Evolutionary conservation across 441 rosid species (phyloP), one percentile per base, ranked within the genome.

Genomic region (Euphorbia celastroides): DNA sequence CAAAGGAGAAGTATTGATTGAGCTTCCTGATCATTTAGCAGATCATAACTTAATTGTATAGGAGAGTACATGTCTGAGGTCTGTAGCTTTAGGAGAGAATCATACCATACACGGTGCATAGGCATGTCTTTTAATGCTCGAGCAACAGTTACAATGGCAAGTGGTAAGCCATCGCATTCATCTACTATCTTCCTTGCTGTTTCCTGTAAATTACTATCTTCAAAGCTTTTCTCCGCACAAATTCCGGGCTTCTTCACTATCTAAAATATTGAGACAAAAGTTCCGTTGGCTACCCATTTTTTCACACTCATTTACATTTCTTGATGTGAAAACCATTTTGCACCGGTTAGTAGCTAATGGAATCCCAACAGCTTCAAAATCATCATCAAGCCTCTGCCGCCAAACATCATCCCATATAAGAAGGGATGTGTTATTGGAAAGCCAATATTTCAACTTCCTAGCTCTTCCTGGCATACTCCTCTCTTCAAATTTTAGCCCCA

Each of bases 101-200:
- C 27, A 26, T 59, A 20, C 78, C 76, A 72, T 11, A 2, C 52
- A 5, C 0, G 4, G 4, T n/a, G 0, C 5, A n/a, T 0, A 0
- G 3, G 8, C 58, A 66, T 60, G 22, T 38, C n/a, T 31, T 61
- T 67, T 7, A 77, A 54, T 2, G 75, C 70, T n/a, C 22, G 58
- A 17, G 70, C 78, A 36, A 71, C 17, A 2, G 72, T 13, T 34
- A 51, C 66, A 44, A 74, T 68, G 19, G 64, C 69, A 41, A 71
- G 5, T 0, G 81, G 78, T 52, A 42, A 34, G 28, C 78, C 70
- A 2, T 7, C 70, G 58, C 81, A 74, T 42, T 17, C 16, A 1
- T 58, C 25, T 4, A 48, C 57, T 0, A 77, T 6, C 1, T 70
- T 31, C 10, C 9, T 52, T 17, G 70, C 67, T 2, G 52, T 32